Evolutionary conservation across 2,329 filamentous ascomycete species (phyloP).

Genomic region (Catunica adiposa): DNA sequence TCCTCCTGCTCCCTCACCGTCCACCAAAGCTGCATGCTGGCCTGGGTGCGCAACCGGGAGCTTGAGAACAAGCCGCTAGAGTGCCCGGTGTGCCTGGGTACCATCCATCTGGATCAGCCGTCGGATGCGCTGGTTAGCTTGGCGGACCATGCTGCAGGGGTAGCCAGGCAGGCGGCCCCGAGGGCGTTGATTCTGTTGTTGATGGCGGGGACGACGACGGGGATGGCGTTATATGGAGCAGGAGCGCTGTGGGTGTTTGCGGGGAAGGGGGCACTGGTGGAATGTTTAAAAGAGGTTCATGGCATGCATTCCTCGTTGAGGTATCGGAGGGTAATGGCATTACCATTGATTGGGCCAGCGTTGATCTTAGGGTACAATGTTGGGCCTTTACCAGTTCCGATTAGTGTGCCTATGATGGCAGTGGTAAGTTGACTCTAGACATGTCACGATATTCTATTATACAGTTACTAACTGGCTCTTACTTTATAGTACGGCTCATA

Average conservation of each 20-base stretch:
- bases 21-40: constrained; percentile 75
- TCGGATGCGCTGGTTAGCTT: constrained; percentile 55
- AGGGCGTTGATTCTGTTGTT: constrained; percentile 39
- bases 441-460: background rate
- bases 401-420: constrained; percentile 21
- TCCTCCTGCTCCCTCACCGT: constrained; percentile 83
- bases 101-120: constrained; percentile 60
- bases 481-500: constrained; percentile 32
- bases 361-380: constrained; percentile 29
- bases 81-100: constrained; percentile 80
- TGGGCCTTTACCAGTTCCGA: constrained; percentile 27
- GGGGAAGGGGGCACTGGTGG: constrained; percentile 28
- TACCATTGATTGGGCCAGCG: constrained; percentile 31
- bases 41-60: constrained; percentile 88
- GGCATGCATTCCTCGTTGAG: constrained; percentile 13
- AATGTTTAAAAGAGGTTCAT: constrained; percentile 25
- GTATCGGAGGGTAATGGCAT: constrained; percentile 17
- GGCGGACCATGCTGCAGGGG: constrained; percentile 40
- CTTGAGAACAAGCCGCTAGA: constrained; percentile 46
- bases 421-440: constrained; percentile 7
- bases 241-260: constrained; percentile 35
- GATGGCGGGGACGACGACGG: constrained; percentile 33
- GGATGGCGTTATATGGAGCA: constrained; percentile 37
- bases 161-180: constrained; percentile 38
- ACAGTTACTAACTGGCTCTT: constrained; percentile 18